Base-by-base conservation (phyloP, 2,329 filamentous ascomycete genomes). In the Phialocephala subalpina region DNA sequence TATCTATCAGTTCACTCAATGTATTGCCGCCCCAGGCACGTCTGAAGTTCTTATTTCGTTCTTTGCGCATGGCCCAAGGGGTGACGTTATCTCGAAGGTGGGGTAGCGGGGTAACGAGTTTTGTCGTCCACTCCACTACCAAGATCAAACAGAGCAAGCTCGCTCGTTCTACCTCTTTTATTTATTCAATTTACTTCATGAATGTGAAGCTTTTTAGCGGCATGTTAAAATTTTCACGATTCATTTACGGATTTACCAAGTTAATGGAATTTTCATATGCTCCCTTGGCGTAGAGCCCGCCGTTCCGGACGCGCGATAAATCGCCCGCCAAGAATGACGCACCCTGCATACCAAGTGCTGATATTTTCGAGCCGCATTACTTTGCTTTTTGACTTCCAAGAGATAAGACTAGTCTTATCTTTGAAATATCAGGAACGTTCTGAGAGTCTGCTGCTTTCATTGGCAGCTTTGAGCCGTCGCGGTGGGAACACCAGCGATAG, bases 361-460 rank as follows among this genome's bases (percentile, higher is more conserved):
- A 53, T n/a, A 29, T 33, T 27, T n/a, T 33, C 11, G 18, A 53
- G 12, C 49, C 22, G 11, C 49, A 53, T 53, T 33, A 33, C 38
- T 14, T 42, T 16, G n/a, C 49, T 1, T n/a, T 18, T 18, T 38
- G 11, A 9, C 18, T 20, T 20, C 4, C 5, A 33, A 27, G 9
- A 36, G 55, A 57, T 57, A 57, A 36, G 9, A 38, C 29, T 57
- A 57, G 55, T n/a, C 55, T 57, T 57, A 57, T 57, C 55, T 36
- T 14, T 20, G 8, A 29, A 16, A 11, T 36, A 36, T 22, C 35
- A 25, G 35, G 16, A 55, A 55, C 33, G 8, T 25, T 20, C 18
- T 33, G 20, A 29, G 49, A 7, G 29, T 2, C 1, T 7, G 18
- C 1, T 18, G 7, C 22, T 1, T 7, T 29, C 25, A 53, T 53